Evolutionary conservation across 1,284 basidiomycete genomes (phyloP).

Genomic region (Ganoderma sinense): DNA sequence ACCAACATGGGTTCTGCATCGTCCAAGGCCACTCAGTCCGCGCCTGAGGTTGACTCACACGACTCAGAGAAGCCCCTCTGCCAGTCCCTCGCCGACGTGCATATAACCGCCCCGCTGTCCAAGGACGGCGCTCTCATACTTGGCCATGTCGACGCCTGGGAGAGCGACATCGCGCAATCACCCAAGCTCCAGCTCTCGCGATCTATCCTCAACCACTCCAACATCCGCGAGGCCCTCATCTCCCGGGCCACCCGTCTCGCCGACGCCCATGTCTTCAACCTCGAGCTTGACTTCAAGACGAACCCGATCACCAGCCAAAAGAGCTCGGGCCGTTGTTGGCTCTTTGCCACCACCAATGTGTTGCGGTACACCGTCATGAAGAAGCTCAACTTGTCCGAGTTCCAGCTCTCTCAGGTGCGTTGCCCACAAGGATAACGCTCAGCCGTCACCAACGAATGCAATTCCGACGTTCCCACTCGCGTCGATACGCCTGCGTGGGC

Average conservation of each 20-base stretch:
- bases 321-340: conserved; percentile 89
- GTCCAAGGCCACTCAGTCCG: conserved; percentile 47
- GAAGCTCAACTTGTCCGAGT: conserved; percentile 85
- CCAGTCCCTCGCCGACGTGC: conserved; percentile 30
- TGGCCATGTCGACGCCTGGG: conserved; percentile 70
- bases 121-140: conserved; percentile 66
- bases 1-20: conserved; percentile 58
- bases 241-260: conserved; percentile 70
- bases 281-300: conserved; percentile 81
- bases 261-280: conserved; percentile 88
- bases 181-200: conserved; percentile 81
- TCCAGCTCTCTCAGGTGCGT: conserved; percentile 87
- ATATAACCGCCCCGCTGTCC: conserved; percentile 38
- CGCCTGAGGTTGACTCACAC: conserved; percentile 37
- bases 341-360: conserved; percentile 92
- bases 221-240: conserved; percentile 73
- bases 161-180: conserved; percentile 59
- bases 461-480: not conserved
- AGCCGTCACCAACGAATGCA: not conserved
- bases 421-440: not conserved
- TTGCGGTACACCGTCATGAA: conserved; percentile 87
- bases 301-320: conserved; percentile 90
- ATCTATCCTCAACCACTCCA: conserved; percentile 79
- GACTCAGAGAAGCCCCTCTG: conserved; percentile 41
- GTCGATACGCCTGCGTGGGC: not conserved